Percentiles rank a stretch among this genome's conserved stretches.
phyloP scores from a whole-genome alignment of 257 asterid species.

The Nicotiana undulata region DNA sequence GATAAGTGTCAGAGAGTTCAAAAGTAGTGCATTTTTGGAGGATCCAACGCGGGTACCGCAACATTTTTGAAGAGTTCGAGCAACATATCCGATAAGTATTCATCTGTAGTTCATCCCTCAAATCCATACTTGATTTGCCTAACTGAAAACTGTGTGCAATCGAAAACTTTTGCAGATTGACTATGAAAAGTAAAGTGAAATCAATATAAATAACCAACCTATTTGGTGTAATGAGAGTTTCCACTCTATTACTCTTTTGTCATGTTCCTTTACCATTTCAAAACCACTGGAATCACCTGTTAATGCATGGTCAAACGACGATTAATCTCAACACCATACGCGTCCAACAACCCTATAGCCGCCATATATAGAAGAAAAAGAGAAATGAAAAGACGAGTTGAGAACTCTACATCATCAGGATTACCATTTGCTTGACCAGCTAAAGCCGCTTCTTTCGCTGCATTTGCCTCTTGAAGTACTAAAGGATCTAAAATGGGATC shows the following conservation, averaged over 20 bases:
- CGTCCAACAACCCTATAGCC: neutral
- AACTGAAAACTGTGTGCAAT: neutral
- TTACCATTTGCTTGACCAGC: slow-evolving; percentile 23
- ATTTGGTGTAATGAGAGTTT: slow-evolving; percentile 21
- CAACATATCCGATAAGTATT: neutral
- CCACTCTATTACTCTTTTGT: slow-evolving; percentile 68
- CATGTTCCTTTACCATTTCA: slow-evolving; percentile 23
- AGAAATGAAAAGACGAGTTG: neutral
- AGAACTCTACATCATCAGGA: slow-evolving; percentile 6
- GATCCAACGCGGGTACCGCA: too few species aligned
- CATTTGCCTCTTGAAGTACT: slow-evolving; percentile 67
- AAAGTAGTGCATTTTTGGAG: too few species aligned
- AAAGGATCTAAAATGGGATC: slow-evolving; percentile 82
- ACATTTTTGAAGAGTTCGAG: too few species aligned
- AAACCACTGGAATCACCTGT: slow-evolving; percentile 21
- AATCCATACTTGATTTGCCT: neutral
- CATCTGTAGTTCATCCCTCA: neutral
- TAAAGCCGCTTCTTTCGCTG: slow-evolving; percentile 16
- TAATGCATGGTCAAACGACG: neutral
- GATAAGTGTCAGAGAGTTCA: too few species aligned
- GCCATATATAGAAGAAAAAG: neutral
- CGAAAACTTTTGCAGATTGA: neutral
- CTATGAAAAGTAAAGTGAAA: neutral
- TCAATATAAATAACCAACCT: neutral
- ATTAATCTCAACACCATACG: neutral